Evolutionary conservation across 805 yeast genomes (phyloP).

Genomic region (Jamesozyma piceae): DNA sequence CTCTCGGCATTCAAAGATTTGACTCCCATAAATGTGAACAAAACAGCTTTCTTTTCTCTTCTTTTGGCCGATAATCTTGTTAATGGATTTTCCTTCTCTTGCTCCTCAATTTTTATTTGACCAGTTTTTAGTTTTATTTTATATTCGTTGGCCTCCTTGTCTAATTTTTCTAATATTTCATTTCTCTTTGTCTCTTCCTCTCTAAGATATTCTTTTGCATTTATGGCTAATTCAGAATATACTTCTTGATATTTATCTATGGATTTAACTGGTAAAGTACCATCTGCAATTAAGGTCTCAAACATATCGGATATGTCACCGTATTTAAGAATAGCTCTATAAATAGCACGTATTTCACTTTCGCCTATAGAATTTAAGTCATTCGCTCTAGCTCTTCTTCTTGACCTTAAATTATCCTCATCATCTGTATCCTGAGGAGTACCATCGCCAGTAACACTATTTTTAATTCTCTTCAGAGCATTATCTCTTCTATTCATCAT

Average conservation of each 20-base stretch:
- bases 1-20: constrained; percentile 87
- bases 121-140: constrained; percentile 36
- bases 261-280: constrained; percentile 75
- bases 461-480: constrained; percentile 52
- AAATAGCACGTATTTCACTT: constrained; percentile 76
- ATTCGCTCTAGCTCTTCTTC: constrained; percentile 32
- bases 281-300: constrained; percentile 84
- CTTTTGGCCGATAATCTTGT: constrained; percentile 53
- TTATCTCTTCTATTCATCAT: constrained; percentile 75
- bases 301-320: constrained; percentile 74
- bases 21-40: constrained; percentile 82
- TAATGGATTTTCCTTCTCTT: constrained; percentile 36
- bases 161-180: constrained; percentile 47
- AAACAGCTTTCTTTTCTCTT: constrained; percentile 80
- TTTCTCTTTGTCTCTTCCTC: constrained; percentile 58
- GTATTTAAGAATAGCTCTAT: constrained; percentile 67
- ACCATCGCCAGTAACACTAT: constrained; percentile 35
- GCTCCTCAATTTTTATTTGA: constrained; percentile 26
- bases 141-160: constrained; percentile 49
- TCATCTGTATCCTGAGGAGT: constrained; percentile 24
- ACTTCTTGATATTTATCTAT: constrained; percentile 69
- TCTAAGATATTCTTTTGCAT: constrained; percentile 50
- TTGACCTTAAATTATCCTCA: constrained; percentile 32
- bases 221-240: constrained; percentile 59
- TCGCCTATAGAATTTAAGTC: constrained; percentile 61